Percentiles rank a stretch among this genome's conserved stretches.
Evolutionary conservation across 495 filamentous ascomycete genomes (phyloP).

Genomic region (Penicillium bialowiezense): DNA sequence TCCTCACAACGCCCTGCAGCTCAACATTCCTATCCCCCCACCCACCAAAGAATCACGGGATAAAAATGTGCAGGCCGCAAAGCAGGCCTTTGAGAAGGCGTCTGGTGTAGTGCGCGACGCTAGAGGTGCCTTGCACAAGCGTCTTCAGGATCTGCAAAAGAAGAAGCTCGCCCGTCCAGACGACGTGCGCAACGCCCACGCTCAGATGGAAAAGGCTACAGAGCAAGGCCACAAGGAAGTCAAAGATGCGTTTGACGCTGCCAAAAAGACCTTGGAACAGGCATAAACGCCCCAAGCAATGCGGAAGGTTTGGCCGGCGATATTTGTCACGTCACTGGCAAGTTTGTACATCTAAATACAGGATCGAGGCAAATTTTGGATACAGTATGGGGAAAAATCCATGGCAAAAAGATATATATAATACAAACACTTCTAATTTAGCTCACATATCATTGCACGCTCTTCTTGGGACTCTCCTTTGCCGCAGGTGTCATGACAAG

Average conservation of each 20-base stretch:
- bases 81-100: slow-evolving; percentile 60
- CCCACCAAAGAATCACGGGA: slow-evolving; percentile 61
- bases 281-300: slow-evolving; percentile 11
- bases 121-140: slow-evolving; percentile 59
- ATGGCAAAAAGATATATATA: slow-evolving; percentile 21
- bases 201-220: slow-evolving; percentile 71
- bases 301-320: neutral
- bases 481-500: too few relatives aligned
- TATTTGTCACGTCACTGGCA: slow-evolving; percentile 13
- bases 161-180: slow-evolving; percentile 59
- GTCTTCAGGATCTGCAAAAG: slow-evolving; percentile 57
- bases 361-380: slow-evolving; percentile 7
- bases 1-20: slow-evolving; percentile 64
- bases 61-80: slow-evolving; percentile 51
- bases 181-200: slow-evolving; percentile 62
- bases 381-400: slow-evolving; percentile 5
- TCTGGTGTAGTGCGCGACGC: slow-evolving; percentile 51
- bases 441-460: slow-evolving; percentile 14
- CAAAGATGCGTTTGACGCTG: slow-evolving; percentile 64
- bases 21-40: slow-evolving; percentile 69
- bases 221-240: slow-evolving; percentile 67
- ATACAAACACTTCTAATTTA: slow-evolving; percentile 19
- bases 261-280: slow-evolving; percentile 57
- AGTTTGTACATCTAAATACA: slow-evolving; percentile 24
- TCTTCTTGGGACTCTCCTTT: slow-evolving; percentile 38